Base-by-base conservation (phyloP, 2,329 filamentous ascomycete genomes). In the Ceratocystis cubensis region DNA sequence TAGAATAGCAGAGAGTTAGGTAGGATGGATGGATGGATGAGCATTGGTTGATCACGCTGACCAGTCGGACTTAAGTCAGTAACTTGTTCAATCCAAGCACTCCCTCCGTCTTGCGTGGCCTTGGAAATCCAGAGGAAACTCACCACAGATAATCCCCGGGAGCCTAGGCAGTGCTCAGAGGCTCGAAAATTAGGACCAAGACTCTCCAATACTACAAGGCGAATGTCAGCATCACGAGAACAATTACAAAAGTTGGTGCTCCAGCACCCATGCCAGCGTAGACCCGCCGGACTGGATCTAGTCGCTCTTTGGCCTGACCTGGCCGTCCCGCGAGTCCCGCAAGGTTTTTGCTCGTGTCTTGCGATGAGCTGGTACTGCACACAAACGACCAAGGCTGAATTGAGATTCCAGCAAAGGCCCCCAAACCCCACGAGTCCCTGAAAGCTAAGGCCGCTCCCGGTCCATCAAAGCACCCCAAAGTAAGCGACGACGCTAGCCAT, bases 371-470 rank as follows among this genome's bases (percentile, higher is more conserved):
- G 30, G 45, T 50, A 46, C n/a, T 4, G 44, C 22, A 10, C n/a
- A 22, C 48, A 20, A 13, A 22, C 20, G 22, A 5, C 25, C 5
- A 22, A 53, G 48, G 48, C 48, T 28, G 22, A 53, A 22, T 53
- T 15, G 22, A 41, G 48, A 28, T 28, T 53, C 46, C 48, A 50
- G 46, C 48, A 20, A 48, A 53, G 25, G 46, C n/a, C 4, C 3
- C 8, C 8, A 41, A 41, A 20, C 48, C 48, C 48, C 22, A 28
- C 48, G 7, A 6, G 56, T 33, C 56, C 56, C 56, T 59, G 25
- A 59, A 59, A 59, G 33, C 56, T 20, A 59, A 30, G 56, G 56
- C 56, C 28, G 56, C 56, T 59, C 56, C 56, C 22, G 48, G 48
- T 53, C 48, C 48, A 22, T 25, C 48, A 53, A 41, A 41, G 37